These are phyloP conservation scores for Stromatinia cepivora DNA, from an alignment of 2,329 filamentous ascomycete genomes.

Conservation along the genomic window DNA sequence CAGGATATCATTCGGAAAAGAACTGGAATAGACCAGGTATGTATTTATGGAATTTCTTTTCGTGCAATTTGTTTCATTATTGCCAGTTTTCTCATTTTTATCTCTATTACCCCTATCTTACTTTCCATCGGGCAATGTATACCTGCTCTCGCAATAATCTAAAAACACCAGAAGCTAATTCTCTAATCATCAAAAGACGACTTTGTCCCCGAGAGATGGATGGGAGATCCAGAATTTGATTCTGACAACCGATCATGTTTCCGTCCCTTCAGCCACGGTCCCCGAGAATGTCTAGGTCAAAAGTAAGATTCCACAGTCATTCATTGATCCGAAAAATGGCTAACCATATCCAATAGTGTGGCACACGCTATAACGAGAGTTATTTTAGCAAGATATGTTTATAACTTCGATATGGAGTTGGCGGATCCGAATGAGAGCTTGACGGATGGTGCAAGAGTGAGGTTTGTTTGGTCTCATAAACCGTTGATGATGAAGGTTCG, in stretches of 20 bases:
- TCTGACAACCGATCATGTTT: not conserved
- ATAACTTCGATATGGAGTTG: constrained; percentile 2
- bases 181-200: constrained; percentile 36
- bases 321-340: not conserved
- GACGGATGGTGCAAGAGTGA: not conserved
- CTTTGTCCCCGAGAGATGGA: constrained; percentile 52
- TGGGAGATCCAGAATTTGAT: constrained; percentile 44
- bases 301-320: not conserved
- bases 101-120: not conserved
- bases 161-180: not conserved
- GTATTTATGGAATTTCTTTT: not conserved
- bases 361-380: not conserved
- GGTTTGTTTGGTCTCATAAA: not conserved
- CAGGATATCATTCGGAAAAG: not conserved
- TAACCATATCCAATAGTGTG: not conserved
- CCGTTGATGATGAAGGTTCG: not conserved
- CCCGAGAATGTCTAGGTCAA: constrained; percentile 30
- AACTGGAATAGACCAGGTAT: constrained; percentile 3
- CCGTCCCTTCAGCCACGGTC: constrained; percentile 29
- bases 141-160: no score
- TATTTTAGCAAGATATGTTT: not conserved
- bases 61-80: no score
- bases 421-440: not conserved
- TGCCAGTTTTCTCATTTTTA: not conserved
- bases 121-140: no score